Evolutionary conservation across 495 filamentous ascomycete species (phyloP).

Genomic region (Penicillium argentinense): DNA sequence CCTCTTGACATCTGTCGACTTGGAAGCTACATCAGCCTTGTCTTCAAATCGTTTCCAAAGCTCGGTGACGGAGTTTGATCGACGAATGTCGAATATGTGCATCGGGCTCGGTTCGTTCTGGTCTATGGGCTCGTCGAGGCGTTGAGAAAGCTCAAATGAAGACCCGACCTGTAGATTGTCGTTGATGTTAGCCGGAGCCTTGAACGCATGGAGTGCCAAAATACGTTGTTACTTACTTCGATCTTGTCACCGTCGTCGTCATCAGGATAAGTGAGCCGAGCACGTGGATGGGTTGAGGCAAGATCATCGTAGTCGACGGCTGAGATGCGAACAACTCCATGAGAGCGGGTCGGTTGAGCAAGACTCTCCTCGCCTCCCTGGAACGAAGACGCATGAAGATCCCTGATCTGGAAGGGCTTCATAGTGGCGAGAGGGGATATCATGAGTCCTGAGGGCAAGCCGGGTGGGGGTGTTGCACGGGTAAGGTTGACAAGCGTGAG

Average conservation of each 20-base stretch:
- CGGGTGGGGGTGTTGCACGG: constrained; percentile 14
- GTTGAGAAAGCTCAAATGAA: constrained; percentile 49
- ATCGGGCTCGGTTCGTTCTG: constrained; percentile 25
- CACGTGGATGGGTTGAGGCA: constrained; percentile 46
- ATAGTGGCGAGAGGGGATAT: constrained; percentile 19
- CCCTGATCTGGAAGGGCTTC: constrained; percentile 45
- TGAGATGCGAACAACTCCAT: constrained; percentile 40
- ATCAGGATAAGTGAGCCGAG: constrained; percentile 53
- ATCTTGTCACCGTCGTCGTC: constrained; percentile 61
- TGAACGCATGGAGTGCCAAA: neutral
- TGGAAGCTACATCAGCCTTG: neutral
- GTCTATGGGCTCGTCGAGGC: constrained; percentile 46
- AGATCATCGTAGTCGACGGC: constrained; percentile 50
- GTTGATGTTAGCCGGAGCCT: constrained; percentile 1
- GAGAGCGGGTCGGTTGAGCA: constrained; percentile 4
- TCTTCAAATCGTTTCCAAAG: constrained; percentile 41
- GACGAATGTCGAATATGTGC: constrained; percentile 51
- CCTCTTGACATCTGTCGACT: constrained; percentile 1
- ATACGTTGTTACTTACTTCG: constrained; percentile 38
- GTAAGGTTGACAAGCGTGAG: constrained; percentile 1
- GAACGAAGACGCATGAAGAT: constrained; percentile 31
- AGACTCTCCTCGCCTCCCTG: neutral
- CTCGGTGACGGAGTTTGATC: constrained; percentile 43
- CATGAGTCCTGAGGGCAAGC: neutral
- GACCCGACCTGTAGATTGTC: constrained; percentile 46